These are phyloP conservation scores for Solanum pinnatisectum DNA, from an alignment of 257 asterid species.

Conservation along the genomic window DNA sequence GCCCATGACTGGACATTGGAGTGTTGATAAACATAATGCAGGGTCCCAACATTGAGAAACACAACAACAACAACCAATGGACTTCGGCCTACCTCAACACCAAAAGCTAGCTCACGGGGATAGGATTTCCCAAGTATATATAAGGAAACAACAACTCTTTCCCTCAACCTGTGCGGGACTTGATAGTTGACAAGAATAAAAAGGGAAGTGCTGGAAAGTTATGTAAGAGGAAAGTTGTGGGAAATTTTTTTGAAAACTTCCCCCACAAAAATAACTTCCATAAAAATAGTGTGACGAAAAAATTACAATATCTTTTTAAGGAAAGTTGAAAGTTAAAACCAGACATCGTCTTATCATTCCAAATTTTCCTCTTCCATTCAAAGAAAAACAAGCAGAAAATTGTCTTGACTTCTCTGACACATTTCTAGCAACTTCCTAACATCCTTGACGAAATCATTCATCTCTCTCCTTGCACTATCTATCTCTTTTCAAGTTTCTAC, in stretches of 20 bases:
- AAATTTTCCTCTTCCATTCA: not conserved
- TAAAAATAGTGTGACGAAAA: not conserved
- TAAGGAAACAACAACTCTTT: not conserved
- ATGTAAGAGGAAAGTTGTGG: not conserved
- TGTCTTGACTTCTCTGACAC: not conserved
- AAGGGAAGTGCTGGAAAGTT: not conserved
- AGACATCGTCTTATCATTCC: not conserved
- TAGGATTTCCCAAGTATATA: not conserved
- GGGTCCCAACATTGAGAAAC: not conserved
- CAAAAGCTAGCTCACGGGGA: not conserved
- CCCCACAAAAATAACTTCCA: not conserved
- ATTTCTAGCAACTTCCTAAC: not conserved
- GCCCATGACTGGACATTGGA: not conserved
- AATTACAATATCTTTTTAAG: not conserved
- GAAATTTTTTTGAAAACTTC: not conserved
- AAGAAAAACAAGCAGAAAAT: not conserved
- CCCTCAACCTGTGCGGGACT: not conserved
- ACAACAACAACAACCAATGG: not conserved
- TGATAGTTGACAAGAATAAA: not conserved
- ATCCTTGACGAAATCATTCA: not conserved
- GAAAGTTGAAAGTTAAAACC: not conserved
- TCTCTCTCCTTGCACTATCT: not conserved
- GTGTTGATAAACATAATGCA: not conserved
- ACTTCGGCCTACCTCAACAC: not conserved
- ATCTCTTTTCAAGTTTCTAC: not conserved